Base-by-base conservation (phyloP, 2,329 filamentous ascomycete species). In the Tolypocladium inflatum region DNA sequence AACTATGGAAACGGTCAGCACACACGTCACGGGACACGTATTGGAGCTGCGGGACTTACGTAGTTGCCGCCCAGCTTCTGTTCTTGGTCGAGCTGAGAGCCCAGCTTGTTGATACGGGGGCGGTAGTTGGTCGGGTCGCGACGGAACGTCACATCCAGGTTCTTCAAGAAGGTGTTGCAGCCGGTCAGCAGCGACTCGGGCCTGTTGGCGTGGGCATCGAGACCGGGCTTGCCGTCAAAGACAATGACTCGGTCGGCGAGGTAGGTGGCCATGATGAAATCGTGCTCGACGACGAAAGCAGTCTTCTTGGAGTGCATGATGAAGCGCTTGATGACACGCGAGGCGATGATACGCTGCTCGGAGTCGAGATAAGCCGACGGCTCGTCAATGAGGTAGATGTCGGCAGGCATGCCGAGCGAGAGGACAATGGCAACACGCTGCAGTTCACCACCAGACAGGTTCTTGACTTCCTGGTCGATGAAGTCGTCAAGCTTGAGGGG, bases 281-380 rank as follows among this genome's bases (percentile, higher is more conserved):
- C 94, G 88, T 99, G 94, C 86, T 99, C 94, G 73, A 99, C 93
- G 66, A 99, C 86, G 74, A 99, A 99, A 55, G 94, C 94, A 0
- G 94, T 99, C 85, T 97, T 97, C 86, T 97, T 97, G 68, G 91
- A 87, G 80, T 99, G 93, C 94, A 99, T 99, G 76, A 99, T 99
- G 83, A 96, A 99, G 65, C 94, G 89, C 83, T 99, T 99, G 80
- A 99, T 99, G 72, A 99, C 95, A 71, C 92, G 89, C 52, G 93
- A 89, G 61, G 92, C 93, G 67, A 99, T 87, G 71, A 99, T 96
- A 89, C 94, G 93, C 78, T 99, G 94, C 78, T 99, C 94, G 55
- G 94, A 97, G 74, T 99, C 94, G 59, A 99, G 89, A 76, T 99
- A 99, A 62, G 92, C 92, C 65, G 89, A 94, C 53, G 94, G 94